Conservation (phyloP, 768 basidiomycete genomes). For the Lentinula guzmanii region DNA sequence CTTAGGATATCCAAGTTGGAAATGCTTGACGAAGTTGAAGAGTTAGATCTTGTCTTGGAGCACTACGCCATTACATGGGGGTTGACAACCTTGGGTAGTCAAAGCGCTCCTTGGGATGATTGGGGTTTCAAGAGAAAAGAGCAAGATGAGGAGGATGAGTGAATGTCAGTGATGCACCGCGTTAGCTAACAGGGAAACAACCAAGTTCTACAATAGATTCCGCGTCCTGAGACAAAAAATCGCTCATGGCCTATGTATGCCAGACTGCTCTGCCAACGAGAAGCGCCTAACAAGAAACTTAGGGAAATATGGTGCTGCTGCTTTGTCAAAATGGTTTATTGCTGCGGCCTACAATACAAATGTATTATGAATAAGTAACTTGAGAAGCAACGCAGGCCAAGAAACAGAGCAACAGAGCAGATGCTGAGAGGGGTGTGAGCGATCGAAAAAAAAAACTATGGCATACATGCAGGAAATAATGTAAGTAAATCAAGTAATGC, state of each 20-base stretch:
- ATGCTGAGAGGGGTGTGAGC: background rate
- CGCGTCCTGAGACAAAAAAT: no score
- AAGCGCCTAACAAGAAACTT: background rate
- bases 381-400: background rate
- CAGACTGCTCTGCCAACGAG: no score
- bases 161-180: no score
- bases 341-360: constrained; percentile 3
- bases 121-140: constrained; percentile 27
- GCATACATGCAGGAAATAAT: background rate
- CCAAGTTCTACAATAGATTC: no score
- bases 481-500: background rate
- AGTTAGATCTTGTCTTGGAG: constrained; percentile 80
- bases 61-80: constrained; percentile 92
- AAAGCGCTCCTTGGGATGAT: constrained; percentile 19
- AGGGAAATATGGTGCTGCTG: background rate
- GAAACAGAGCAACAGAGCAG: background rate
- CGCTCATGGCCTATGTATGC: no score
- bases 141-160: background rate
- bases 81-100: constrained; percentile 13
- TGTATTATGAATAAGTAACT: background rate
- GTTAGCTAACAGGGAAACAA: no score
- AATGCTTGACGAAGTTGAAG: constrained; percentile 90
- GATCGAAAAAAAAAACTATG: background rate
- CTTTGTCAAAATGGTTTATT: background rate
- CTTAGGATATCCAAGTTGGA: constrained; percentile 74